Evolutionary conservation across 441 rosid genomes (phyloP).

Genomic region (Iberis amara): DNA sequence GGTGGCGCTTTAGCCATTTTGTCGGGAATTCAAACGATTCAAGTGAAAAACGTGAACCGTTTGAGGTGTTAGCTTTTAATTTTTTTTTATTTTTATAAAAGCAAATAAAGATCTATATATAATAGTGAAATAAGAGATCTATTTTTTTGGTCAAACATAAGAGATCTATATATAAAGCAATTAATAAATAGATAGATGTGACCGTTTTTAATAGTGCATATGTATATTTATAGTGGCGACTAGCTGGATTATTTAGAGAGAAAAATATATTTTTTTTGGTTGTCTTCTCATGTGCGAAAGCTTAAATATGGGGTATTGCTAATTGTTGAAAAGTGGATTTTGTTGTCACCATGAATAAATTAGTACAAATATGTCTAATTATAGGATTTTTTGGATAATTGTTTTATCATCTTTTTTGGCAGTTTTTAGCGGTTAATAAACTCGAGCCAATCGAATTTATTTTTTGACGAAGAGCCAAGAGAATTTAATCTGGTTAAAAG

Average conservation of each 20-base stretch:
- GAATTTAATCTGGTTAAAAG: no score
- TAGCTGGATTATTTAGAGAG: conserved; percentile 15
- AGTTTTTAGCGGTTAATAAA: no score
- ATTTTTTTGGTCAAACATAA: no score
- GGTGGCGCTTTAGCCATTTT: conserved; percentile 27
- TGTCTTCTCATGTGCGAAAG: conserved; percentile 20
- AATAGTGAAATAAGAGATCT: neutral
- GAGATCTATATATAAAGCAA: no score
- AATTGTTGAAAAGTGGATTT: conserved; percentile 14
- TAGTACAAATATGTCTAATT: conserved; percentile 15
- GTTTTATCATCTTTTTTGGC: no score
- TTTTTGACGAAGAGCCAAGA: no score
- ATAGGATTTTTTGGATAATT: neutral
- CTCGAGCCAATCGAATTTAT: no score
- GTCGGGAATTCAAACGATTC: conserved; percentile 21
- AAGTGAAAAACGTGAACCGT: conserved; percentile 28
- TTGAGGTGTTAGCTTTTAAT: conserved; percentile 8
- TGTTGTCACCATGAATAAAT: conserved; percentile 19
- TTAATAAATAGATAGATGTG: conserved; percentile 14
- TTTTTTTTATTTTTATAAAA: neutral
- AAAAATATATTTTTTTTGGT: neutral
- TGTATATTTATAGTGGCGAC: conserved; percentile 8
- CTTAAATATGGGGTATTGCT: conserved; percentile 21
- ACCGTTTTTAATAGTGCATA: conserved; percentile 12
- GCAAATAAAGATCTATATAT: neutral